phyloP scores from a whole-genome alignment of 441 rosid species.

The Euphorbia celastroides region DNA sequence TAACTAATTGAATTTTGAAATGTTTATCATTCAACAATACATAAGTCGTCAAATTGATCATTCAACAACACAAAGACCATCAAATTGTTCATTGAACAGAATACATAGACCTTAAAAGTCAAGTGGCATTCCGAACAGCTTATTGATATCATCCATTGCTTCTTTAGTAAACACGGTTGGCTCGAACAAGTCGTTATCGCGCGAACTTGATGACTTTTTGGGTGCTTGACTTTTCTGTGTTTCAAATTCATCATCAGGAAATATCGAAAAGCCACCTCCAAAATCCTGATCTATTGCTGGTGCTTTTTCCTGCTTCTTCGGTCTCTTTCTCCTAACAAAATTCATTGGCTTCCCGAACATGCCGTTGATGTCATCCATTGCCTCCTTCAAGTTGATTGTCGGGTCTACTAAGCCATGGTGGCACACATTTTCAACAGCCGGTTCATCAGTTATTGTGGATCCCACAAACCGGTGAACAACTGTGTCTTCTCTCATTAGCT shows the following conservation, averaged over 20 bases:
- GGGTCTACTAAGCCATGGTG: conserved; percentile 99
- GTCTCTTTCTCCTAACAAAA: conserved; percentile 67
- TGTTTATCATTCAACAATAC: too few species aligned
- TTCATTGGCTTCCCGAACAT: conserved; percentile 98
- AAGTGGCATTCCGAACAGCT: conserved; percentile 78
- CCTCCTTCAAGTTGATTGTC: conserved; percentile 93
- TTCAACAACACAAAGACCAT: neutral
- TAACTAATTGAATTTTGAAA: neutral
- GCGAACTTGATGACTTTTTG: conserved; percentile 25
- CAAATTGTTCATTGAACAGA: neutral
- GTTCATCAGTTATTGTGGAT: conserved; percentile 69
- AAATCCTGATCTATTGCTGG: conserved; percentile 30
- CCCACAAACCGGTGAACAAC: conserved; percentile 86
- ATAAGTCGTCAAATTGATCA: too few species aligned
- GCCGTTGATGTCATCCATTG: conserved; percentile 88
- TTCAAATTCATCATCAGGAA: conserved; percentile 66
- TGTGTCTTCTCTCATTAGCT: conserved; percentile 70
- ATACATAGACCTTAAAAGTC: conserved; percentile 42
- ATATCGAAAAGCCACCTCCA: conserved; percentile 61
- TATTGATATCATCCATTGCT: conserved; percentile 82
- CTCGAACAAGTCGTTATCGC: conserved; percentile 55
- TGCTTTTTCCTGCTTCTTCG: conserved; percentile 48
- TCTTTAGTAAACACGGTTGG: conserved; percentile 76
- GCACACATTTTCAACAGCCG: conserved; percentile 85
- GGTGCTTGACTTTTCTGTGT: conserved; percentile 25